Percentiles rank a stretch among this genome's conserved stretches.
phyloP scores from a whole-genome alignment of 2,329 filamentous ascomycete genomes.

The Verticillium zaregamsianum region DNA sequence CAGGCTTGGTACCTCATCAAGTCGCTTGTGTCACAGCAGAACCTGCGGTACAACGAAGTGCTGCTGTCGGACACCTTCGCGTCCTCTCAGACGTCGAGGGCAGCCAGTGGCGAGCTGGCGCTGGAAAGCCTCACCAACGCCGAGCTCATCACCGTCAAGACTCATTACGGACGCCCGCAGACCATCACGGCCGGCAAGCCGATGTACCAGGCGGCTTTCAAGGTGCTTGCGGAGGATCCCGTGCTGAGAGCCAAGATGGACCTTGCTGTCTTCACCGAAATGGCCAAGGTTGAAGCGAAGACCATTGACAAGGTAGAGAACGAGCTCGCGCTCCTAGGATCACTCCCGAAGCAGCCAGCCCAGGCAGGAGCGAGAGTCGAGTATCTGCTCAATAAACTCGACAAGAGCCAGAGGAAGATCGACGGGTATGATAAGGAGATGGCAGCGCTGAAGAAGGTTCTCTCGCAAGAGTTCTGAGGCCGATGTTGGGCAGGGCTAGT shows the following conservation, averaged over 20 bases:
- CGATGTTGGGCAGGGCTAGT: no score
- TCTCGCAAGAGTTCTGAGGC: conserved; percentile 29
- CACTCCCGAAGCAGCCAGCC: conserved; percentile 64
- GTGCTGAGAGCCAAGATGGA: conserved; percentile 73
- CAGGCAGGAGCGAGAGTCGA: conserved; percentile 63
- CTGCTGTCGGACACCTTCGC: conserved; percentile 74
- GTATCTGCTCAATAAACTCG: conserved; percentile 72
- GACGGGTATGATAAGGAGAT: conserved; percentile 70
- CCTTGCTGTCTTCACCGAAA: conserved; percentile 63
- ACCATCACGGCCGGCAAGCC: conserved; percentile 78
- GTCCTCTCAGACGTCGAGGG: conserved; percentile 40
- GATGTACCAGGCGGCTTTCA: conserved; percentile 82
- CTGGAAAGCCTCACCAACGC: conserved; percentile 78
- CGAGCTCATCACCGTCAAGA: conserved; percentile 77
- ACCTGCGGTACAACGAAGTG: conserved; percentile 80
- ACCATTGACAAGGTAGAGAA: conserved; percentile 74
- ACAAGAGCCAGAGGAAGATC: conserved; percentile 70
- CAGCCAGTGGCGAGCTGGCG: conserved; percentile 64
- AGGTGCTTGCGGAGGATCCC: conserved; percentile 62
- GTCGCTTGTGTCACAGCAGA: conserved; percentile 63
- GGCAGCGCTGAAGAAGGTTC: conserved; percentile 64
- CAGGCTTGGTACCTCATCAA: conserved; percentile 92
- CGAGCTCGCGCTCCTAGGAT: conserved; percentile 69
- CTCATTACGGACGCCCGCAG: conserved; percentile 71
- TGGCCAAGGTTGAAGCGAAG: conserved; percentile 67